Conservation (phyloP, 345 rosid species). For the Trapa bicornis region DNA sequence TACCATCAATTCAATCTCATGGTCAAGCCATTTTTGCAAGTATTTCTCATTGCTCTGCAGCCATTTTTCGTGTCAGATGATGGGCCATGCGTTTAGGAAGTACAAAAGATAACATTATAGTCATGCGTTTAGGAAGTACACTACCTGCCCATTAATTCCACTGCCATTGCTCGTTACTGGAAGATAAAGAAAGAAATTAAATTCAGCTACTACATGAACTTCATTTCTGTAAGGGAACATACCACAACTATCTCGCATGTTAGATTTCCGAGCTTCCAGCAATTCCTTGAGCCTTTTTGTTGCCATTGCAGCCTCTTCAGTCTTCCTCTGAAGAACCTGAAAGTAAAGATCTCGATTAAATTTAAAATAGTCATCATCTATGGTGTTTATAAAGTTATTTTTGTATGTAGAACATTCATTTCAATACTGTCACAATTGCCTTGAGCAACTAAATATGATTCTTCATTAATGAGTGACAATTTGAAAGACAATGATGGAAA, state of each 20-base stretch:
- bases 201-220: not conserved
- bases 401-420: not conserved
- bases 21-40: conserved; percentile 87
- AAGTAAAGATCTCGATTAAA: conserved; percentile 5
- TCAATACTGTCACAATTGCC: not conserved
- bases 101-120: no score
- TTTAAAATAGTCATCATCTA: not conserved
- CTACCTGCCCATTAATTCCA: conserved; percentile 80
- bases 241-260: conserved; percentile 74
- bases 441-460: not conserved
- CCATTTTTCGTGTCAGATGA: conserved; percentile 8
- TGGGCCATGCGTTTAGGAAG: not conserved
- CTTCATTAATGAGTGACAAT: not conserved
- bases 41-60: conserved; percentile 78
- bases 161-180: conserved; percentile 63
- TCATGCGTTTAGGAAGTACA: not conserved
- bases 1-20: conserved; percentile 98
- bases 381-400: not conserved
- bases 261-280: conserved; percentile 90
- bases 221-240: not conserved
- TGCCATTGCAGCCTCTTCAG: conserved; percentile 98
- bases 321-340: conserved; percentile 98
- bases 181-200: conserved; percentile 15
- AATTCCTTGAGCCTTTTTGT: conserved; percentile 93
- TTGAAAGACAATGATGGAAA: not conserved